These are phyloP conservation scores for Chaetomium olivaceum DNA, from an alignment of 2,329 filamentous ascomycete genomes.

Conservation along the genomic window DNA sequence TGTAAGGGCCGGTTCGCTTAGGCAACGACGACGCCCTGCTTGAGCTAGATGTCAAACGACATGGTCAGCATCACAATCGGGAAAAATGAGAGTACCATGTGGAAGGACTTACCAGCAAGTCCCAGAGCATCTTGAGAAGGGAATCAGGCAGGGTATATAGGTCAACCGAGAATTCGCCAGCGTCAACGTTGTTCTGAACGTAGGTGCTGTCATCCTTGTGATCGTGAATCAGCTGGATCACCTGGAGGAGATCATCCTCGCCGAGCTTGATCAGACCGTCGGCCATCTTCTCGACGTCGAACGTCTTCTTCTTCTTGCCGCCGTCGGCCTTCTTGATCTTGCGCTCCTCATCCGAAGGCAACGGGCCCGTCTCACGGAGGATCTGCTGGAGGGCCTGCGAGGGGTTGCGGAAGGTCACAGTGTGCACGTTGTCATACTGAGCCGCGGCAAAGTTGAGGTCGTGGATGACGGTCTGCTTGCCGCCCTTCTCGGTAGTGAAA, in stretches of 20 bases:
- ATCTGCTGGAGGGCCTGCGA: conserved; percentile 78
- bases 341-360: conserved; percentile 71
- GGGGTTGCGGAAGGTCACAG: conserved; percentile 87
- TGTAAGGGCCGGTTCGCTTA: conserved; percentile 5
- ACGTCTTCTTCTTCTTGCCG: conserved; percentile 75
- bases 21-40: conserved; percentile 19
- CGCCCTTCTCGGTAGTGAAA: conserved; percentile 79
- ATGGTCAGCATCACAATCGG: not conserved
- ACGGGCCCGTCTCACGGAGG: conserved; percentile 79
- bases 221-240: conserved; percentile 98
- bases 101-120: conserved; percentile 61
- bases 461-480: conserved; percentile 76
- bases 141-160: conserved; percentile 93
- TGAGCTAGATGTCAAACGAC: conserved; percentile 16
- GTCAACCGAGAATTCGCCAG: conserved; percentile 97
- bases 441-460: conserved; percentile 87
- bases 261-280: conserved; percentile 84
- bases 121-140: conserved; percentile 93
- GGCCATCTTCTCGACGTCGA: conserved; percentile 94
- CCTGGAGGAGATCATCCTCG: conserved; percentile 90
- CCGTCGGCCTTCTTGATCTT: conserved; percentile 66
- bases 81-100: not conserved
- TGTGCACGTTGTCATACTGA: conserved; percentile 80
- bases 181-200: conserved; percentile 95
- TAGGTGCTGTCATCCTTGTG: conserved; percentile 93